A percentile compares a stretch with the other conserved stretches of the same genome.
phyloP scores from a whole-genome alignment of 1,284 basidiomycete species.

The Ceratobasidium sp. region DNA sequence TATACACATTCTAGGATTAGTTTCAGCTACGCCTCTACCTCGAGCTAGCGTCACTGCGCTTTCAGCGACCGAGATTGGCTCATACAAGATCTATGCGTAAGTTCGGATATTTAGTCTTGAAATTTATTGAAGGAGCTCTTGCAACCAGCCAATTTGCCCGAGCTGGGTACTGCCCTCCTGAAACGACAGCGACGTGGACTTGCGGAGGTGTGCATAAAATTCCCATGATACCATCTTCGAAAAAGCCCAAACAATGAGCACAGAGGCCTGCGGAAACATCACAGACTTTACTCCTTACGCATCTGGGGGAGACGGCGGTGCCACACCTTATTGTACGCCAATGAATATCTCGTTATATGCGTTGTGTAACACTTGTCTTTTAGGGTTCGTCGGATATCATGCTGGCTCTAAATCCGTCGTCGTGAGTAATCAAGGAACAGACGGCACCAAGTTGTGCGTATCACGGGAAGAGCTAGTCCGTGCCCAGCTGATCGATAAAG shows the following conservation, averaged over 20 bases:
- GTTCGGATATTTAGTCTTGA: not conserved
- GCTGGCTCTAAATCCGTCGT: conserved; percentile 30
- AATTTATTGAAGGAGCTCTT: no score
- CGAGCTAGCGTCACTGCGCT: conserved; percentile 25
- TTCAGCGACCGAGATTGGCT: conserved; percentile 8
- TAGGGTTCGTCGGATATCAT: conserved; percentile 40
- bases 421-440: conserved; percentile 48
- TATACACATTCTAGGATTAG: not conserved
- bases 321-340: conserved; percentile 35
- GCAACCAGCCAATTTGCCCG: conserved; percentile 5
- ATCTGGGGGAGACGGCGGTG: conserved; percentile 47
- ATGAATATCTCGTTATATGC: not conserved
- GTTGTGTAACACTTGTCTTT: not conserved
- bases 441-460: conserved; percentile 44
- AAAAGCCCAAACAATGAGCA: no score
- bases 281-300: conserved; percentile 45
- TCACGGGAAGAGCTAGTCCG: not conserved
- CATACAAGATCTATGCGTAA: conserved; percentile 5
- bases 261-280: conserved; percentile 15
- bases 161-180: conserved; percentile 33
- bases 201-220: conserved; percentile 26
- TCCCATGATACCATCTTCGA: not conserved
- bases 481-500: not conserved
- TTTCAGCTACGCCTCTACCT: not conserved
- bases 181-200: conserved; percentile 30